Percentiles rank a stretch among this genome's conserved stretches.
Conservation (phyloP, 192 early-diverging fungal species). For the Spizellomyces sp. region DNA sequence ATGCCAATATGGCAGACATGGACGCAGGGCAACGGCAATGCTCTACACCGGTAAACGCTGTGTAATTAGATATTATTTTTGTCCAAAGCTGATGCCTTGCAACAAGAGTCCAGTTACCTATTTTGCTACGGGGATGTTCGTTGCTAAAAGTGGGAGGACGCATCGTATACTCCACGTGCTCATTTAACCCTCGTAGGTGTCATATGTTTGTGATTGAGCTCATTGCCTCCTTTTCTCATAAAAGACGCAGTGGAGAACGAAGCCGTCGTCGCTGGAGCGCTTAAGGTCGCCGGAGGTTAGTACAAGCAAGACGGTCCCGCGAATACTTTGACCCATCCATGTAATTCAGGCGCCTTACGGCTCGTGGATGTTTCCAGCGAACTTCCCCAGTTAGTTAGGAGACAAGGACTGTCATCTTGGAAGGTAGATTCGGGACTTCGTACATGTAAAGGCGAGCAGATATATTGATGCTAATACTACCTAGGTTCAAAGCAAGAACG, state of each 20-base stretch:
- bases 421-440: conserved; percentile 52
- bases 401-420: conserved; percentile 84
- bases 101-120: conserved; percentile 70
- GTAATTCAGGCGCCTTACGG: conserved; percentile 48
- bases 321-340: no score
- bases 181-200: conserved; percentile 96
- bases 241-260: not conserved
- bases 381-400: conserved; percentile 78
- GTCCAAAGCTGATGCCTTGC: conserved; percentile 16
- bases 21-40: conserved; percentile 72
- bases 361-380: conserved; percentile 86
- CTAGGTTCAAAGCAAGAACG: conserved; percentile 71
- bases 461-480: conserved; percentile 1
- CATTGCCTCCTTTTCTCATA: not conserved
- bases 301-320: no score
- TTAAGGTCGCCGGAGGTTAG: conserved; percentile 49
- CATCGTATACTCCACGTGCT: conserved; percentile 98
- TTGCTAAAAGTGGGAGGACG: conserved; percentile 88
- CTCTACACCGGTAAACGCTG: conserved; percentile 60
- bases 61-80: not conserved
- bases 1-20: conserved; percentile 88
- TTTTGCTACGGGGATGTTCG: conserved; percentile 84
- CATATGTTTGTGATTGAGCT: conserved; percentile 89
- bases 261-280: conserved; percentile 69
- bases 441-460: not conserved